phyloP scores from a whole-genome alignment of 2,329 filamentous ascomycete species.

The Colletotrichum spinosum region DNA sequence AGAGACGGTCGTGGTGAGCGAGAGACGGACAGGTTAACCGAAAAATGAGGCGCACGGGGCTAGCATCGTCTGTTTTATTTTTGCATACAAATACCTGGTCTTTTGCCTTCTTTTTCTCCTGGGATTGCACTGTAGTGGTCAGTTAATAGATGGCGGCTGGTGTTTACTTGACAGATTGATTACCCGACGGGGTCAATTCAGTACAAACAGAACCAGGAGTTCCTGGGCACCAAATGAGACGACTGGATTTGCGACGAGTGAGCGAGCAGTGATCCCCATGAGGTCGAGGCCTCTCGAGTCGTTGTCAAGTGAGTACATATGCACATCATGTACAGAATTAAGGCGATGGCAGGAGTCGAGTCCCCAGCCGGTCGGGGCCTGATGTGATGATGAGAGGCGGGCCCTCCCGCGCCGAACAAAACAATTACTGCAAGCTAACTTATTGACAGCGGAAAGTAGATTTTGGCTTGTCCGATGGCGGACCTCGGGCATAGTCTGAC shows the following conservation, averaged over 20 bases:
- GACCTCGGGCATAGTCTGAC: background rate
- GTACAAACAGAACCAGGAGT: too few relatives aligned
- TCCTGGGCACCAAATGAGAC: too few relatives aligned
- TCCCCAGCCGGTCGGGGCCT: constrained; percentile 4
- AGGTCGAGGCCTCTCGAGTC: background rate
- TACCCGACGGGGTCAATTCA: too few relatives aligned
- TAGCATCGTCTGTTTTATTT: constrained; percentile 23
- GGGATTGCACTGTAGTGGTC: constrained; percentile 36
- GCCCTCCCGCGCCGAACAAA: constrained; percentile 21
- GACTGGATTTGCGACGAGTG: too few relatives aligned
- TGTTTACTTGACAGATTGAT: background rate
- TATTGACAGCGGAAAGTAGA: constrained; percentile 8
- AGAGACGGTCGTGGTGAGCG: constrained; percentile 34
- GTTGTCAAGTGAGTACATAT: background rate
- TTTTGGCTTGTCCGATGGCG: background rate
- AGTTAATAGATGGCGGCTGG: constrained; percentile 19
- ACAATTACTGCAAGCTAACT: constrained; percentile 10
- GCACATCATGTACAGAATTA: constrained; percentile 7
- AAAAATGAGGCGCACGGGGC: constrained; percentile 35
- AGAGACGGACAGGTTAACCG: constrained; percentile 34
- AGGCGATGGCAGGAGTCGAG: constrained; percentile 1
- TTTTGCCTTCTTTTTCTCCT: constrained; percentile 37
- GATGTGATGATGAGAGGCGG: constrained; percentile 16
- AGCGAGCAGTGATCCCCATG: too few relatives aligned
- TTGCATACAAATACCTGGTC: constrained; percentile 34